Conservation (phyloP, 768 basidiomycete genomes). For the Roridomyces roridus region DNA sequence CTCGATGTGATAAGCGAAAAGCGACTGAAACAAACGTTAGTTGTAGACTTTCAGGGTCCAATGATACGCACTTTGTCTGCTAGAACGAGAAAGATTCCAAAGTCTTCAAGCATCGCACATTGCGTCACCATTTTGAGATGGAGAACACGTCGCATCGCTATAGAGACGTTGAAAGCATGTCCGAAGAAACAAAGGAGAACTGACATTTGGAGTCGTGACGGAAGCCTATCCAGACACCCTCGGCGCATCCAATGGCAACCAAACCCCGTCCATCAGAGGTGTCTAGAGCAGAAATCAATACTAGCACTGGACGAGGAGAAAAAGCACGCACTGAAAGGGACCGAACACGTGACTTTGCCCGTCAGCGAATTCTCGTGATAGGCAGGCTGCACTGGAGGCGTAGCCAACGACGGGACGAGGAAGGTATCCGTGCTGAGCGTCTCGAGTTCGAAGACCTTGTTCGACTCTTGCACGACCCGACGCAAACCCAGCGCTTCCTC, state of each 20-base stretch:
- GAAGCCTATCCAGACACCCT: constrained; percentile 98
- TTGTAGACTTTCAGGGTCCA: not conserved
- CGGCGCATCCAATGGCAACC: constrained; percentile 92
- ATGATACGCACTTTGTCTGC: constrained; percentile 75
- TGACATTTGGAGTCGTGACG: constrained; percentile 86
- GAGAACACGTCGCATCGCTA: constrained; percentile 91
- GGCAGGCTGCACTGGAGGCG: constrained; percentile 52
- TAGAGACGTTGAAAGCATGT: not conserved
- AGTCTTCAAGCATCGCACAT: constrained; percentile 95
- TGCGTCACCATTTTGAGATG: constrained; percentile 95
- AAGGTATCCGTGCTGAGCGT: constrained; percentile 91
- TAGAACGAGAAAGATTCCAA: constrained; percentile 94
- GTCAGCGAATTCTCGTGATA: constrained; percentile 76
- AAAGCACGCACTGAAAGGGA: constrained; percentile 82
- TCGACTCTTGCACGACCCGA: constrained; percentile 88
- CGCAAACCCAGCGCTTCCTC: constrained; percentile 88
- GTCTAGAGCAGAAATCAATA: constrained; percentile 46
- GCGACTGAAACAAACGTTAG: constrained; percentile 50
- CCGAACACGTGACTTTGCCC: constrained; percentile 93
- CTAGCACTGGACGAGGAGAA: not conserved
- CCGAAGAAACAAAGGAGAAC: constrained; percentile 27
- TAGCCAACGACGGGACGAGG: constrained; percentile 70
- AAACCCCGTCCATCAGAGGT: constrained; percentile 86
- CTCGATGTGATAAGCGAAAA: constrained; percentile 96
- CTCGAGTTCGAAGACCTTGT: constrained; percentile 94